Base-by-base conservation (phyloP, 805 yeast species). In the Nakazawaea laoshanensis region DNA sequence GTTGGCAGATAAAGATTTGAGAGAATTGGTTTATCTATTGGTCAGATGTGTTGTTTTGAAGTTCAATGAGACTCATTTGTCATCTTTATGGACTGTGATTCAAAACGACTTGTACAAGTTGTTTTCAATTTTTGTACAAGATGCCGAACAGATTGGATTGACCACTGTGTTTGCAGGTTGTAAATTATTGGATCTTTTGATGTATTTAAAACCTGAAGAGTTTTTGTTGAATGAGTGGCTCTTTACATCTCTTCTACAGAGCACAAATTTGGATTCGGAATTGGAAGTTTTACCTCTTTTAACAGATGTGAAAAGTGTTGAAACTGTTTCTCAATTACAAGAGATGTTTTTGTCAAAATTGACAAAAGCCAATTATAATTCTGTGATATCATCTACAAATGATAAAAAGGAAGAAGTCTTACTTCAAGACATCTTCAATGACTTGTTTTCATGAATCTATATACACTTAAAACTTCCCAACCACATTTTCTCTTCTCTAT, bases 391-490 rank as follows among this genome's bases (percentile, higher is more conserved):
- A 85, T 76, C 48, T 67, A 74, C 8, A 55, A 81, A 48, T 52
- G 48, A 18, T 21, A 26, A 3, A 2, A 76, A 77, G 44, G 15
- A 47, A 13, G 59, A 54, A 1, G 54, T 61, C 2, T 75, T 87
- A 45, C 63, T 64, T 35, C 51, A 53, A 4, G 94, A 84, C 53
- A 44, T 80, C 1, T 54, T 72, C 26, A 44, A 54, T 15, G 96
- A 87, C 50, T 52, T 32, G 38, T 9, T 54, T 62, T 52, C 30
- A 35, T 48, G 46, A 88, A 84, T 41, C 76, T 65, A 55, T 79
- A 74, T 7, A 89, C 79, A 35, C 84, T 72, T 23, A 92, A 61
- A 8, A 81, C 89, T 55, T 92, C 98, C 96, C 97, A 87, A 0
- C 97, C 97, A 1, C 96, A 95, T 47, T 83, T 84, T 35, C 96